These are phyloP conservation scores for Neurospora africana DNA, from an alignment of 495 filamentous ascomycete genomes.

Conservation along the genomic window DNA sequence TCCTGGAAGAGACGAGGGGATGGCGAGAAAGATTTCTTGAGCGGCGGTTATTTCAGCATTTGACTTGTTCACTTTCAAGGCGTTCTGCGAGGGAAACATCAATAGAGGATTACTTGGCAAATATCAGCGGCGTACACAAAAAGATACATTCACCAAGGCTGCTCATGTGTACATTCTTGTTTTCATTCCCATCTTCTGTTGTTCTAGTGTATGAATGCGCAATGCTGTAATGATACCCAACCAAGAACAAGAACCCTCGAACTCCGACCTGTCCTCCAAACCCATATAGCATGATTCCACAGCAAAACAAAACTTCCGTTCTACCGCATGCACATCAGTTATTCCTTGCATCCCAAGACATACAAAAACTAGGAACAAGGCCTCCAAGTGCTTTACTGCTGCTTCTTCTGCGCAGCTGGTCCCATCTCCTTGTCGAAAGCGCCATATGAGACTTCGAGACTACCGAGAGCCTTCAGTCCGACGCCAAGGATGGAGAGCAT, in stretches of 20 bases:
- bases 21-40: background rate
- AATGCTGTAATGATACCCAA: background rate
- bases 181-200: background rate
- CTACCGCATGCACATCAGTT: background rate
- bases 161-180: background rate
- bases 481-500: conserved; percentile 67
- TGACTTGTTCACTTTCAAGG: background rate
- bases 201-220: background rate
- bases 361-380: background rate
- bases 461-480: conserved; percentile 62
- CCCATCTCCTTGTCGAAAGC: conserved; percentile 97
- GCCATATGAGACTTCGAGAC: conserved; percentile 79
- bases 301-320: background rate
- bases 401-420: conserved; percentile 75
- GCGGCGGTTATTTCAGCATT: background rate
- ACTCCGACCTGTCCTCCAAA: background rate
- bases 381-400: conserved; percentile 34
- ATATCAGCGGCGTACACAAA: background rate
- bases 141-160: background rate
- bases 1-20: background rate
- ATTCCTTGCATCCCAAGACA: background rate
- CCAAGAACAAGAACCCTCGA: background rate
- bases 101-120: background rate
- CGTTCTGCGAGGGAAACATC: background rate
- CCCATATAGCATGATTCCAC: background rate